Base-by-base conservation (phyloP, 768 basidiomycete species). In the Rhizopogon vulgaris region DNA sequence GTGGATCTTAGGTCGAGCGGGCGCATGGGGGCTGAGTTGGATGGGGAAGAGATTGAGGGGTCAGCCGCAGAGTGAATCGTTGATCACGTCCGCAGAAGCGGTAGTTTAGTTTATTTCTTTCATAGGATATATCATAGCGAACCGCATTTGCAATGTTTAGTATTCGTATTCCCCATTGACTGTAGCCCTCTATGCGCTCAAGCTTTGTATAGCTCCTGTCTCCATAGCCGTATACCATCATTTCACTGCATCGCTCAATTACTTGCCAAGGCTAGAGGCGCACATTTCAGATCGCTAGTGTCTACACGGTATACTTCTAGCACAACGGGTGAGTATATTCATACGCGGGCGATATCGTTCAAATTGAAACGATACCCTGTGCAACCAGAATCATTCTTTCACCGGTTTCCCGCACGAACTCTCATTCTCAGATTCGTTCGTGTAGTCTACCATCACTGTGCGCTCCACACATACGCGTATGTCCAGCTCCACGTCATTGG, bases 1-100 rank as follows among this genome's bases (percentile, higher is more conserved):
- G 55, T 90, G 87, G 86, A 72, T 90, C 45, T 74, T 75, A 42
- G 77, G 82, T 43, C 76, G 88, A 43, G 66, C 85, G 25, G 73
- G 79, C 1, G 87, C 84, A 27, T 72, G 73, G 51, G 75, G 83
- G 15, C 63, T 88, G 40, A 73, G 78, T 22, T 78, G 68, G 62
- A 49, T 68, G 6, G 37, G 38, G 8, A 34, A 12, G 32, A 25
- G 49, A 30, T 7, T 45, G 43, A 45, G 43, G 18, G 28, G 17
- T 12, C 43, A 32, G 17, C 28, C 28, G 30, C 28, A 32, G 2
- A 34, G 32, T 34, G 32, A 34, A 34, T 34, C 43, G 4, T 32
- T 45, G 28, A 45, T 45, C 30, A 10, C 12, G 32, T 28, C 17
- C 4, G 9, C 28, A 38, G 45, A 30, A 27, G 32, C 17, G 45